Evolutionary conservation across 805 yeast species (phyloP), one percentile per base, ranked within the genome.

Genomic region (Candida methanosorbosa): DNA sequence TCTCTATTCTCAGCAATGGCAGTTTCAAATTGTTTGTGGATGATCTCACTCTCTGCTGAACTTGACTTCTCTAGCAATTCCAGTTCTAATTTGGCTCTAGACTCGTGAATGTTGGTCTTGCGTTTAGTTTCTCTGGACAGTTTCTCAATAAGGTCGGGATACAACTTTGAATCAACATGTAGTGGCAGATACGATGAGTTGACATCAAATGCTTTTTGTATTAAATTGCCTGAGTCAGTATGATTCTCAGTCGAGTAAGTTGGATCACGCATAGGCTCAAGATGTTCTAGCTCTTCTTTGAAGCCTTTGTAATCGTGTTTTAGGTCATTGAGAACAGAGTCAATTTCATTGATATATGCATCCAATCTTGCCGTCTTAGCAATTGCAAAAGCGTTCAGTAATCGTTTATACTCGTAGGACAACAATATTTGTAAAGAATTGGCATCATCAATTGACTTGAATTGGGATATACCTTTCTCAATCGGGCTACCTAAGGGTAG

Each of bases 331-430:
- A 59, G 53, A 0, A 51, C 27, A 15, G 48, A 44, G 27, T 61
- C 66, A 18, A 63, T 54, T 21, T 48, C 43, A n/a, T 47, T 27
- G 5, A 61, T 42, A 38, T 56, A 40, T 14, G 59, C 46, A 33
- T 59, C 63, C 2, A 59, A 50, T 27, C 63, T 46, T 1, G 48
- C 21, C 3, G 57, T 32, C 29, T 64, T 42, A 3, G 61, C 45
- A 13, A 37, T 35, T 11, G 55, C 43, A 31, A 62, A 59, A 15
- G 49, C 48, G 21, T 40, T 43, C 2, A 63, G 45, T 3, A 63
- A 38, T 3, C 41, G 38, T 26, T 49, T 51, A 44, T 60, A 63
- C 34, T 59, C 61, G 5, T 40, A 29, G 1, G 58, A 52, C 3
- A 63, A 40, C 30, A 40, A 35, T 9, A 32, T 32, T 32, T 49